Conservation (phyloP, 202 grass and related monocot species). For the Saccharum hybrid region DNA sequence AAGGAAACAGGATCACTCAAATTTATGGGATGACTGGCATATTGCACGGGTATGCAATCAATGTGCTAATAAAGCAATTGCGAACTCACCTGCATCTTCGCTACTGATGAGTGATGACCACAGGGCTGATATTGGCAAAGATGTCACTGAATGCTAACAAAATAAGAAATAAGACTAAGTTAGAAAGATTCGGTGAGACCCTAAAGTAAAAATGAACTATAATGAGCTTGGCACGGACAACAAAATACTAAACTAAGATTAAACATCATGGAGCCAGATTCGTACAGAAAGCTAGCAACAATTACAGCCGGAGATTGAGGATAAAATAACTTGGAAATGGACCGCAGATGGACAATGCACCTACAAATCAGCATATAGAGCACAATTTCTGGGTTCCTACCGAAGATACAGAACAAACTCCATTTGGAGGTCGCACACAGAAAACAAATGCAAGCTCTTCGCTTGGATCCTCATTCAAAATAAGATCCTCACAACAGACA, state of each 20-base stretch:
- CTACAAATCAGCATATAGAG: too few relatives aligned
- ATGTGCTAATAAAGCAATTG: constrained; percentile 1
- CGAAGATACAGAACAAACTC: too few relatives aligned
- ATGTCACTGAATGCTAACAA: not conserved
- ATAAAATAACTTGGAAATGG: too few relatives aligned
- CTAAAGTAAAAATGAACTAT: not conserved
- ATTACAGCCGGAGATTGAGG: too few relatives aligned
- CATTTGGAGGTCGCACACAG: too few relatives aligned
- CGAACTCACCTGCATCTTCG: constrained; percentile 47
- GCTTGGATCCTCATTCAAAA: too few relatives aligned
- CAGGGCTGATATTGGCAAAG: not conserved
- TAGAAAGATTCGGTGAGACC: constrained; percentile 7
- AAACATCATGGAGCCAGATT: not conserved
- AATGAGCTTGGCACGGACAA: not conserved
- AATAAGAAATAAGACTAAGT: not conserved
- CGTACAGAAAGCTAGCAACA: not conserved
- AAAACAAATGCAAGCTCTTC: too few relatives aligned
- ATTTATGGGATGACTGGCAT: not conserved
- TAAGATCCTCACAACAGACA: too few relatives aligned
- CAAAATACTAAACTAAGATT: not conserved
- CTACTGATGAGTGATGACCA: not conserved
- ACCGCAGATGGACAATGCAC: too few relatives aligned
- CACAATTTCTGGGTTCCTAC: too few relatives aligned
- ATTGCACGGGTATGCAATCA: not conserved
- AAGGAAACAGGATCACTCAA: not conserved